Conservation (phyloP, 2,329 filamentous ascomycete genomes). For the Apiospora rasikravindrae region DNA sequence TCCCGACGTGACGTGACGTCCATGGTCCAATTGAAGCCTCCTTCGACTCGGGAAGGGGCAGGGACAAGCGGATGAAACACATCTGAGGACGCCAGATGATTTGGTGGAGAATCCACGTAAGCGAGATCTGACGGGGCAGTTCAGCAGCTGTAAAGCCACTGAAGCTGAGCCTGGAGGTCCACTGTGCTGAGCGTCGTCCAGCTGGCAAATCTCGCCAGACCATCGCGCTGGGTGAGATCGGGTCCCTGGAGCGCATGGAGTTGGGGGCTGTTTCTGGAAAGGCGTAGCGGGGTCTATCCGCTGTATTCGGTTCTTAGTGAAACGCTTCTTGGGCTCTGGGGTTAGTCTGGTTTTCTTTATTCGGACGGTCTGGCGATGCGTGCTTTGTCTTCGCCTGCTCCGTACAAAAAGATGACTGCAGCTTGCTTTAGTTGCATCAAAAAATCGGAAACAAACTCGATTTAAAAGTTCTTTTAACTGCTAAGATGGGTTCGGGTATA, state of each 20-base stretch:
- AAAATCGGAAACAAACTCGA: too few relatives aligned
- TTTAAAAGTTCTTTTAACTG: too few relatives aligned
- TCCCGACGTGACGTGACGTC: not conserved
- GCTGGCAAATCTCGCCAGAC: conserved; percentile 18
- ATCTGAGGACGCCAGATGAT: not conserved
- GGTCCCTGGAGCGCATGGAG: not conserved
- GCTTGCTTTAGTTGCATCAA: too few relatives aligned
- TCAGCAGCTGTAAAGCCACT: not conserved
- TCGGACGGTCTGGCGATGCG: not conserved
- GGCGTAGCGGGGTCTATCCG: not conserved
- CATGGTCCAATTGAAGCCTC: not conserved
- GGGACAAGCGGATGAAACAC: conserved; percentile 2
- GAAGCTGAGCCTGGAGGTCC: not conserved
- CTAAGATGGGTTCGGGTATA: too few relatives aligned
- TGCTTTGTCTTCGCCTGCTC: not conserved
- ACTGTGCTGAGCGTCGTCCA: not conserved
- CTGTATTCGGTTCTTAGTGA: conserved; percentile 8
- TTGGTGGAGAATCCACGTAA: not conserved
- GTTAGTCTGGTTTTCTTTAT: not conserved
- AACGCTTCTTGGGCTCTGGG: not conserved
- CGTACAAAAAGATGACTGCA: too few relatives aligned
- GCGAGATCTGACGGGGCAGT: not conserved
- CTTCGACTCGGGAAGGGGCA: not conserved
- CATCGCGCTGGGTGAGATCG: not conserved
- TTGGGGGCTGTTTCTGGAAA: not conserved